Evolutionary conservation across 768 basidiomycete species (phyloP), one percentile per base, ranked within the genome.

Genomic region (Phylloporus arenicola): DNA sequence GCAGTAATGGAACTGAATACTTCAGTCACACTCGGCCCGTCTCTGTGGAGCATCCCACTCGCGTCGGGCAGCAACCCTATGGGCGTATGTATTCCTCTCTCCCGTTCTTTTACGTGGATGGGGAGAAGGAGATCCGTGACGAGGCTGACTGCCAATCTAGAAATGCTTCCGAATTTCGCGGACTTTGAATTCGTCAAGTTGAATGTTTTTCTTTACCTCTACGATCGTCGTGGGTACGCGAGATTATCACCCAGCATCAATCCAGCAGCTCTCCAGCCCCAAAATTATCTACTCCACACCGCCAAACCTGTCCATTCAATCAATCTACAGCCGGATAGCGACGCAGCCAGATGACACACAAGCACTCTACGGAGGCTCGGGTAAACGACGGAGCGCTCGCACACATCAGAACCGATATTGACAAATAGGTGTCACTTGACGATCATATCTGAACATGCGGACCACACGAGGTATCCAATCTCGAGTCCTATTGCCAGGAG

Each of bases 121-220:
- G 41, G 43, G 39, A 45, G 35, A 20, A 29, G 42, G 48, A 58
- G 38, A 43, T 44, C 51, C 46, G 47, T 53, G 33, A 40, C 31
- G 34, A 41, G 30, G 43, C 49, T 40, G 30, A 31, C 29, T 30
- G 29, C 29, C 29, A 45, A 42, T 48, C 48, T 20, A 20, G 37
- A 44, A 63, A 54, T 65, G 13, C 61, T 45, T 57, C 63, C 64
- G 63, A 48, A 47, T 19, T 9, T 64, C 64, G 62, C 63, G 62
- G 63, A 50, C 59, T 54, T 57, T 51, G 29, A 66, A 66, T 44
- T 35, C 19, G 12, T 20, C 25, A 45, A 43, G 10, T 10, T 20
- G 37, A 37, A 17, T 10, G 8, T 19, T n/a, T 3, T 33, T 14
- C 33, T 33, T n/a, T n/a, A n/a, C 33, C 33, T 13, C 33, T 5